A percentile compares a stretch with the other conserved stretches of the same genome.
Evolutionary conservation across 495 filamentous ascomycete species (phyloP).

Genomic region (Penicillium lagena): DNA sequence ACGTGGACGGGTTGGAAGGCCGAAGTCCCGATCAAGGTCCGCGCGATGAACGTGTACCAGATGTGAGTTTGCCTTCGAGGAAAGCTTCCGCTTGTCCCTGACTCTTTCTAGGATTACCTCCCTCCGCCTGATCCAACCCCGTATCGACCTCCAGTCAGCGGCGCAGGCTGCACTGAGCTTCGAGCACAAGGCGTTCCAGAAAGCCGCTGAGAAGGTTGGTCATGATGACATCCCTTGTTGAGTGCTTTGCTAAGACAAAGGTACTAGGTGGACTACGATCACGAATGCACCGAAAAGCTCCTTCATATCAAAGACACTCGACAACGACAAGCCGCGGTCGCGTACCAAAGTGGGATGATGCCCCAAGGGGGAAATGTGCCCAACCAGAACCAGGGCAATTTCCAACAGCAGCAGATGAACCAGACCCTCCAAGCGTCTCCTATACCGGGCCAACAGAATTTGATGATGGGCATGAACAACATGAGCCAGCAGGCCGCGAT

Average conservation of each 20-base stretch:
- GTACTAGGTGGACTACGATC: slow-evolving; percentile 38
- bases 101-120: slow-evolving; percentile 33
- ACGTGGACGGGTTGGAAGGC: slow-evolving; percentile 41
- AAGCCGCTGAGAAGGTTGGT: slow-evolving; percentile 38
- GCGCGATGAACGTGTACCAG: slow-evolving; percentile 38
- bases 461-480: slow-evolving; percentile 41
- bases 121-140: slow-evolving; percentile 44
- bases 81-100: not conserved
- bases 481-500: slow-evolving; percentile 32
- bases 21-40: slow-evolving; percentile 31
- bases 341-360: slow-evolving; percentile 39
- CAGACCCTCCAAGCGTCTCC: slow-evolving; percentile 47
- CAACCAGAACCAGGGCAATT: slow-evolving; percentile 31
- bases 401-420: slow-evolving; percentile 50
- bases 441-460: slow-evolving; percentile 36
- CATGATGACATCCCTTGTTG: not conserved
- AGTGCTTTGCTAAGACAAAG: too few species aligned
- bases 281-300: slow-evolving; percentile 42
- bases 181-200: slow-evolving; percentile 41
- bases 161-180: slow-evolving; percentile 42
- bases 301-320: slow-evolving; percentile 41
- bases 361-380: slow-evolving; percentile 36
- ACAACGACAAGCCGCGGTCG: slow-evolving; percentile 36
- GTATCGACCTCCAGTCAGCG: slow-evolving; percentile 30
- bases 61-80: slow-evolving; percentile 31